Evolutionary conservation across 805 yeast genomes (phyloP).

Genomic region (Candida koratica): DNA sequence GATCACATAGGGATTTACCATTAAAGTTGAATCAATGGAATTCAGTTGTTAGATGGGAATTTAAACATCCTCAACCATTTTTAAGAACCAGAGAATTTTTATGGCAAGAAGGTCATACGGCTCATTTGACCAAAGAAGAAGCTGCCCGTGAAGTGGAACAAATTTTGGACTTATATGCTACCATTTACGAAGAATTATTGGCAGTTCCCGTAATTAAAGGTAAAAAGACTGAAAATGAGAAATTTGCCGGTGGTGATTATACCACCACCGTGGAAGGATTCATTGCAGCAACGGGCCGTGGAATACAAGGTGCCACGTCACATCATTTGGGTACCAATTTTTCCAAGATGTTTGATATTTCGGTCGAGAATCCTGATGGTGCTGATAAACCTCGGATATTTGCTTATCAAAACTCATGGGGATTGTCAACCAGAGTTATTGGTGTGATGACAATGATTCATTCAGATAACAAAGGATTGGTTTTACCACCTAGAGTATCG

Average conservation of each 20-base stretch:
- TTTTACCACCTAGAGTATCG: conserved; percentile 95
- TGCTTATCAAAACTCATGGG: conserved; percentile 99
- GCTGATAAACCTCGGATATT: conserved; percentile 77
- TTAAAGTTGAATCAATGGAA: conserved; percentile 98
- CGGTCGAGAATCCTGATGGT: conserved; percentile 94
- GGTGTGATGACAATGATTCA: conserved; percentile 99
- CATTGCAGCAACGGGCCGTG: conserved; percentile 98
- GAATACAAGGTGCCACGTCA: conserved; percentile 98
- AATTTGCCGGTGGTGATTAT: conserved; percentile 95
- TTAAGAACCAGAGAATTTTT: conserved; percentile 97
- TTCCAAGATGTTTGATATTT: conserved; percentile 95
- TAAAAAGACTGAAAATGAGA: conserved; percentile 93
- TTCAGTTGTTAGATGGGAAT: conserved; percentile 99
- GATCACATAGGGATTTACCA: conserved; percentile 97
- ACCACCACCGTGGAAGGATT: conserved; percentile 97
- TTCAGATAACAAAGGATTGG: conserved; percentile 97
- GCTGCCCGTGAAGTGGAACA: conserved; percentile 81
- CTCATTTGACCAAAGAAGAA: conserved; percentile 78
- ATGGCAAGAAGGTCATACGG: conserved; percentile 99
- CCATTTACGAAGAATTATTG: conserved; percentile 81
- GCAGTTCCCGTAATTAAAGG: conserved; percentile 98
- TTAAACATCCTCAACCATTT: conserved; percentile 99
- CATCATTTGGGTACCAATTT: conserved; percentile 98
- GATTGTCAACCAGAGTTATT: conserved; percentile 94
- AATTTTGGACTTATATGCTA: conserved; percentile 82